A percentile compares a stretch with the other conserved stretches of the same genome.
These are phyloP conservation scores for Annulohypoxylon moriforme DNA, from an alignment of 495 filamentous ascomycete species.

Conservation along the genomic window DNA sequence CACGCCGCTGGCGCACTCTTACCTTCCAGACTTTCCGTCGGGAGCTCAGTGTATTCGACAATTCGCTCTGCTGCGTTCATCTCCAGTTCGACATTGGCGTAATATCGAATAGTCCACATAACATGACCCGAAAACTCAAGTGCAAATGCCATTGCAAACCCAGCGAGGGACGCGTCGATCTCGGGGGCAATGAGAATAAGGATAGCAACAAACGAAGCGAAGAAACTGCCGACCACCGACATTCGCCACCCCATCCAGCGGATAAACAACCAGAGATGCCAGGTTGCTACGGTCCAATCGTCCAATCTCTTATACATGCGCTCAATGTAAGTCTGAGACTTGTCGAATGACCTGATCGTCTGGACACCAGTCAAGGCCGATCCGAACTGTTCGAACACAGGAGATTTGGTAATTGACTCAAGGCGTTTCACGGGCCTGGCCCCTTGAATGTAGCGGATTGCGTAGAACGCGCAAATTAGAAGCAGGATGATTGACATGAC, in stretches of 20 bases:
- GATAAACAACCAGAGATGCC: slow-evolving; percentile 77
- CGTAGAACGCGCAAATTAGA: slow-evolving; percentile 66
- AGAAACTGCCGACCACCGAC: slow-evolving; percentile 75
- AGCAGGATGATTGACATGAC: slow-evolving; percentile 67
- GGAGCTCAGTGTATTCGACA: slow-evolving; percentile 79
- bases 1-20: slow-evolving; percentile 76
- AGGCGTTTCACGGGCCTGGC: slow-evolving; percentile 82
- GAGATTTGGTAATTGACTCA: slow-evolving; percentile 77
- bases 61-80: slow-evolving; percentile 90
- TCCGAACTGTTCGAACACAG: slow-evolving; percentile 81
- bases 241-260: slow-evolving; percentile 81
- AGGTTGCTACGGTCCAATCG: slow-evolving; percentile 68
- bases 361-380: slow-evolving; percentile 75
- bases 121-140: slow-evolving; percentile 64
- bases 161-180: slow-evolving; percentile 80
- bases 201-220: slow-evolving; percentile 71
- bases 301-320: slow-evolving; percentile 76
- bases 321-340: slow-evolving; percentile 69
- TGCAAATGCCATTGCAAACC: slow-evolving; percentile 76
- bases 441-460: slow-evolving; percentile 69
- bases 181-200: slow-evolving; percentile 70
- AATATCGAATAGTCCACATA: slow-evolving; percentile 70
- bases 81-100: slow-evolving; percentile 75
- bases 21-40: slow-evolving; percentile 73
- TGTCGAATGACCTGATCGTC: slow-evolving; percentile 81